A percentile compares a stretch with the other conserved stretches of the same genome.
These are phyloP conservation scores for Phytophthora sp. DNA, from an alignment of 352 stramenopile species.

Conservation along the genomic window DNA sequence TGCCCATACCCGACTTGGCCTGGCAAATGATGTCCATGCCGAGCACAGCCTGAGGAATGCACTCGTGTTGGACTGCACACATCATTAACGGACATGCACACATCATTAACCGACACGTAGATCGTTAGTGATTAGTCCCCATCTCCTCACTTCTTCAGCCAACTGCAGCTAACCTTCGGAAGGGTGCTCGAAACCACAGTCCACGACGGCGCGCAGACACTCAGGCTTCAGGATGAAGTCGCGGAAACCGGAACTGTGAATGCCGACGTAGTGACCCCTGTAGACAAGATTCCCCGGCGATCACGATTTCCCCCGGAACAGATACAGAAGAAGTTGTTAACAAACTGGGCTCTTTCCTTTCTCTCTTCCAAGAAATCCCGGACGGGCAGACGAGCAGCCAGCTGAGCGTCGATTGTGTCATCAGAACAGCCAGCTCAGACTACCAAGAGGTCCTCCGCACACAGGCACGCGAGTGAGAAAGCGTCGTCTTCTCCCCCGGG, in stretches of 20 bases:
- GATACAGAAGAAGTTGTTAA: conserved; percentile 90
- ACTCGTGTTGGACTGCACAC: conserved; percentile 96
- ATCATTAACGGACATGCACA: too few relatives aligned
- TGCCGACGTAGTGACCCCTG: conserved; percentile 99
- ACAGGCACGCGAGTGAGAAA: conserved; percentile 27
- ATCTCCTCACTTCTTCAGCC: too few relatives aligned
- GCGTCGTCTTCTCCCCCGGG: conserved; percentile 24
- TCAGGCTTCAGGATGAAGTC: conserved; percentile 99
- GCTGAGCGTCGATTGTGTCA: conserved; percentile 30
- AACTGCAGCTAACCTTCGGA: conserved; percentile 92
- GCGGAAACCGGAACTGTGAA: conserved; percentile 99
- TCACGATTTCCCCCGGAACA: conserved; percentile 50
- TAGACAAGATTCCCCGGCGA: conserved; percentile 31
- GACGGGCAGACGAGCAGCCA: conserved; percentile 22
- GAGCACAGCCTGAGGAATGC: conserved; percentile 99
- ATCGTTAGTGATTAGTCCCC: conserved; percentile 19
- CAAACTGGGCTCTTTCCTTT: conserved; percentile 45
- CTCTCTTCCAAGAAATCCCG: conserved; percentile 16
- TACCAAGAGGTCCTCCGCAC: conserved; percentile 26
- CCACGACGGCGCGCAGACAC: conserved; percentile 97
- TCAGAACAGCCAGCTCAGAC: conserved; percentile 23
- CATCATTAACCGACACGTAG: conserved; percentile 18
- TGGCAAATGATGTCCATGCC: conserved; percentile 99
- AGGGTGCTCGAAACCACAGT: conserved; percentile 99
- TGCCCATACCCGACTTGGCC: conserved; percentile 99